phyloP scores from a whole-genome alignment of 2,329 filamentous ascomycete genomes.

The Diaporthe sp. region DNA sequence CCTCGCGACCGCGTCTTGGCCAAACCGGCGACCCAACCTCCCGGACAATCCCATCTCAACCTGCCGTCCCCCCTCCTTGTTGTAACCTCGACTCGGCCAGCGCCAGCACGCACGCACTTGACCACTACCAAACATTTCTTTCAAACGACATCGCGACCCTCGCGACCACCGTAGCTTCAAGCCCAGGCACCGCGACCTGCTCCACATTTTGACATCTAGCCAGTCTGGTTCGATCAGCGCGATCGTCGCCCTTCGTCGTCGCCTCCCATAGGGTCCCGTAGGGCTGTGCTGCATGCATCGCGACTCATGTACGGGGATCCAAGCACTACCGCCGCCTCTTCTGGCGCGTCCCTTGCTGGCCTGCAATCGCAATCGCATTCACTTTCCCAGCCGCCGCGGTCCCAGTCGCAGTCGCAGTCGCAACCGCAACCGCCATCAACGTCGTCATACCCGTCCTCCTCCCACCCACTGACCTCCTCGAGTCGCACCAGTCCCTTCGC shows the following conservation, averaged over 20 bases:
- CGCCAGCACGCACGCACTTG: conserved; percentile 15
- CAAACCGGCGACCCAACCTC: conserved; percentile 28
- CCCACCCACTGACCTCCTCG: conserved; percentile 49
- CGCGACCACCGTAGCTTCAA: conserved; percentile 30
- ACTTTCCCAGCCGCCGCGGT: conserved; percentile 20
- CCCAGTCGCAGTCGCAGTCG: conserved; percentile 17
- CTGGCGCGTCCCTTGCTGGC: conserved; percentile 44
- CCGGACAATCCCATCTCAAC: conserved; percentile 6
- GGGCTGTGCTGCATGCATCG: conserved; percentile 50
- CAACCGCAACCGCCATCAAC: conserved; percentile 46
- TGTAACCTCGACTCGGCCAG: conserved; percentile 15
- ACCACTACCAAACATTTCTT: conserved; percentile 6
- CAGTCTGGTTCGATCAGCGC: conserved; percentile 49
- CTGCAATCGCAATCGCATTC: conserved; percentile 34
- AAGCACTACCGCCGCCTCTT: conserved; percentile 45
- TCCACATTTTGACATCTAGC: conserved; percentile 45
- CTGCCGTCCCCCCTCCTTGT: background rate
- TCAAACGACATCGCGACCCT: conserved; percentile 16
- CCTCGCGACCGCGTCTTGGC: conserved; percentile 36
- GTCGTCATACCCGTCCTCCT: conserved; percentile 53
- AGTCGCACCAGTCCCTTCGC: conserved; percentile 53
- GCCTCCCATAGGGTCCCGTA: conserved; percentile 41
- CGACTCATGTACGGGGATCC: conserved; percentile 52
- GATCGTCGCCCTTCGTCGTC: conserved; percentile 48
- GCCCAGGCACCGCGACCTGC: conserved; percentile 40